Evolutionary conservation across 768 basidiomycete genomes (phyloP), one percentile per base, ranked within the genome.

Genomic region (Trametes gibbosa): DNA sequence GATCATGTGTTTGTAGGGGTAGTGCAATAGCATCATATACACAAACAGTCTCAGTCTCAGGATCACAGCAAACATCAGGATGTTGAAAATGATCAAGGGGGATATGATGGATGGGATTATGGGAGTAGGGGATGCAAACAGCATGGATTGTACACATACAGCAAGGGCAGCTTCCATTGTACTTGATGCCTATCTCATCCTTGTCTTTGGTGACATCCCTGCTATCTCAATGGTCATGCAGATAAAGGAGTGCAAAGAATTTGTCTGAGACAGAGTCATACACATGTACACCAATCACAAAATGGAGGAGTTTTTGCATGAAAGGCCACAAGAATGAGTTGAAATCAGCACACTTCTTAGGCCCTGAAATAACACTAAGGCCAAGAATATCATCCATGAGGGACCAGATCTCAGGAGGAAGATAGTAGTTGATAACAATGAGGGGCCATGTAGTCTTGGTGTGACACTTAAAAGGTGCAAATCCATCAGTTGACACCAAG

Each of bases 331-430:
- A 65, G 50, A 80, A 81, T 0, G 77, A 77, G 25, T 72, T 69
- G 8, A 76, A 32, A 42, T 77, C 72, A 37, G 73, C 72, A 0
- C 79, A 76, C 37, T 75, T 74, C 16, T 74, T 72, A 0, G 77
- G 80, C 0, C 81, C 77, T 1, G 79, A 80, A 48, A 82, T 78
- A 42, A 80, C 67, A 12, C 77, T 76, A 12, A 79, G 43, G 24
- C 68, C 70, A 3, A 82, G 46, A 2, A 80, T 65, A 39, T 79
- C 51, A 5, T 71, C 52, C 12, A 73, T 48, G 25, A 72, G 75
- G 29, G 72, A 75, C 1, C 73, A 68, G 3, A 73, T 61, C 5
- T 75, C 70, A 0, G 79, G 79, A 2, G 73, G 73, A 0, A 81
- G 65, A 50, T 81, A 80, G 64, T 74, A 75, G 56, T 77, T 77